Conservation (phyloP, 306 rosid species). For the Quercus engelmannii region DNA sequence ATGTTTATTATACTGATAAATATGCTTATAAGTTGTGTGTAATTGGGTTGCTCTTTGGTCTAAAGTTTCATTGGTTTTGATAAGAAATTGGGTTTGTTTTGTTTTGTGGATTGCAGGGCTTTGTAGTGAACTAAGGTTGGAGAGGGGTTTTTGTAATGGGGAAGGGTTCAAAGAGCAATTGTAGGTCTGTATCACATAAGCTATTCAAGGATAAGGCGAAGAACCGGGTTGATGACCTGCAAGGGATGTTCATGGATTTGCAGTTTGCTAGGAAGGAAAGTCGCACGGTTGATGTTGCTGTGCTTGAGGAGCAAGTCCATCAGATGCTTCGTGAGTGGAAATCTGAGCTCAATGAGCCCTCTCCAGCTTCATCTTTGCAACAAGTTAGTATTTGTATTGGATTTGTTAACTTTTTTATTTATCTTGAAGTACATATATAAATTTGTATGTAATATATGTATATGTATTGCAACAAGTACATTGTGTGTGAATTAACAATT, state of each 20-base stretch:
- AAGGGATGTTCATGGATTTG: slow-evolving; percentile 76
- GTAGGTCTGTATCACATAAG: slow-evolving; percentile 91
- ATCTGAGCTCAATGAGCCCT: slow-evolving; percentile 92
- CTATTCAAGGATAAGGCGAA: slow-evolving; percentile 95
- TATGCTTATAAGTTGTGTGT: slow-evolving; percentile 10
- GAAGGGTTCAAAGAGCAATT: slow-evolving; percentile 81
- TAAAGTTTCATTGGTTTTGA: slow-evolving; percentile 17
- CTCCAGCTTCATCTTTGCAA: slow-evolving; percentile 94
- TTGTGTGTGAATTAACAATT: slow-evolving; percentile 11
- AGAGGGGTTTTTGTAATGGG: slow-evolving; percentile 50
- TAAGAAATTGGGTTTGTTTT: slow-evolving; percentile 17
- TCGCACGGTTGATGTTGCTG: slow-evolving; percentile 66
- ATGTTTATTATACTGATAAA: slow-evolving; percentile 31
- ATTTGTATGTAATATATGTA: slow-evolving; percentile 4
- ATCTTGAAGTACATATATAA: slow-evolving; percentile 14
- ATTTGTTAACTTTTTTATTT: slow-evolving; percentile 8
- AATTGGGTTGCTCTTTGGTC: slow-evolving; percentile 4
- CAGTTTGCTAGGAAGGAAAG: slow-evolving; percentile 98
- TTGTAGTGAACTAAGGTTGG: slow-evolving; percentile 23
- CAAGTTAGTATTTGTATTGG: slow-evolving; percentile 57
- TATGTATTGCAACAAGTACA: slow-evolving; percentile 21
- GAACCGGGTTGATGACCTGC: slow-evolving; percentile 96
- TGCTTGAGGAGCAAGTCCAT: slow-evolving; percentile 95
- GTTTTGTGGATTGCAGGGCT: slow-evolving; percentile 37
- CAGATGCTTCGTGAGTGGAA: slow-evolving; percentile 99